phyloP scores from a whole-genome alignment of 176 grass and related monocot genomes.

The Phoenix roebelenii region DNA sequence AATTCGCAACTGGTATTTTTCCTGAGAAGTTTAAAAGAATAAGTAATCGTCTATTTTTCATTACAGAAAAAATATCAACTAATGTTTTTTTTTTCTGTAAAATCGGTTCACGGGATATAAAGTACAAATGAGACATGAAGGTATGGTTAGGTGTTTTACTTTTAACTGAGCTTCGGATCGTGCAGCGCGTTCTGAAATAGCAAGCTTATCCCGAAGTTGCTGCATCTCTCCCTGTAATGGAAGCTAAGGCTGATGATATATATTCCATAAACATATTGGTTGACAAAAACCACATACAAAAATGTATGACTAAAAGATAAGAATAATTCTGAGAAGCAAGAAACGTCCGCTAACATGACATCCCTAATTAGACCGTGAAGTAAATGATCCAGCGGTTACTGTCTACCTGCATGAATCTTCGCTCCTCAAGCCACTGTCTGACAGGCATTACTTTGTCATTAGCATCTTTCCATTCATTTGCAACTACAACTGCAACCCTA shows the following conservation, averaged over 20 bases:
- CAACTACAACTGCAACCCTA: constrained; percentile 89
- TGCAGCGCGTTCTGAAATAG: constrained; percentile 78
- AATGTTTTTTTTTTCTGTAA: not conserved
- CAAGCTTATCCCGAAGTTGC: constrained; percentile 87
- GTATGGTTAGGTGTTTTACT: constrained; percentile 20
- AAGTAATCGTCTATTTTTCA: too few relatives aligned
- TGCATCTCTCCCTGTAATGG: constrained; percentile 71
- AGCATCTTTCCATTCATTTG: constrained; percentile 99
- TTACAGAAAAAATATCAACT: too few relatives aligned
- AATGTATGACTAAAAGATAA: too few relatives aligned
- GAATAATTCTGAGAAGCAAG: too few relatives aligned
- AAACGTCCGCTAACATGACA: too few relatives aligned
- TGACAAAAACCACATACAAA: too few relatives aligned
- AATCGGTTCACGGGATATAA: not conserved
- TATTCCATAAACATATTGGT: too few relatives aligned
- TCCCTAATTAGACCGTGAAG: too few relatives aligned
- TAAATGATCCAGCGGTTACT: constrained; percentile 15
- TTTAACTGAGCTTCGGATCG: constrained; percentile 90
- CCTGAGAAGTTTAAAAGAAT: constrained; percentile 34
- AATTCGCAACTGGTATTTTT: constrained; percentile 83
- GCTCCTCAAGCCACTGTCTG: constrained; percentile 97
- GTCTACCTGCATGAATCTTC: constrained; percentile 84
- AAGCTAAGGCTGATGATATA: too few relatives aligned
- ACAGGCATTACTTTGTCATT: constrained; percentile 99
- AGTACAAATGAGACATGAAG: too few relatives aligned